phyloP scores from a whole-genome alignment of 306 rosid genomes.

The Begonia loranthoides region DNA sequence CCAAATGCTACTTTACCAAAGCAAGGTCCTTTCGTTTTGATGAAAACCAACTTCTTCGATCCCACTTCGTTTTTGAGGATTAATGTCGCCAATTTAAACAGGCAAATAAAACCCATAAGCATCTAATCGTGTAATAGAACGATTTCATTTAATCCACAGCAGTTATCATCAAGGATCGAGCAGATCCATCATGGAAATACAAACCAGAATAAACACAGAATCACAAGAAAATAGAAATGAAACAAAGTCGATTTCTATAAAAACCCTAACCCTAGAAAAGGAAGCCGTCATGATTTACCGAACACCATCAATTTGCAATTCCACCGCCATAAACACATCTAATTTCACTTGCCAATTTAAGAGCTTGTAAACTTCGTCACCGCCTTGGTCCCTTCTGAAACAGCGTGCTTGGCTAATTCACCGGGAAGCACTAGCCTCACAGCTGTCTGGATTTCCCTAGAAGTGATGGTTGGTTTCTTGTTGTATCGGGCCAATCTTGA shows the following conservation, averaged over 20 bases:
- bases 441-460: slow-evolving; percentile 67
- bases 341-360: not conserved
- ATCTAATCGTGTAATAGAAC: no score
- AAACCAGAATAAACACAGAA: not conserved
- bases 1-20: no score
- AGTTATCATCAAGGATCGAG: not conserved
- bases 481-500: slow-evolving; percentile 62
- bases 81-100: no score
- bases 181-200: not conserved
- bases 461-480: slow-evolving; percentile 66
- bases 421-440: slow-evolving; percentile 63
- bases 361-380: slow-evolving; percentile 55
- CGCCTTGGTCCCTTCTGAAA: slow-evolving; percentile 67
- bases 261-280: no score
- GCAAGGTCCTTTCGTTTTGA: no score
- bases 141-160: no score
- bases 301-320: not conserved
- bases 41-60: no score
- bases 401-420: slow-evolving; percentile 60
- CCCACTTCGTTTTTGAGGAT: no score
- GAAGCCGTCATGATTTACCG: not conserved
- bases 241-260: not conserved
- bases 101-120: no score
- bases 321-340: not conserved
- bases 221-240: not conserved